phyloP scores from a whole-genome alignment of 225 moss, liverwort and hornwort genomes.

The Thuidium tamariscinum region DNA sequence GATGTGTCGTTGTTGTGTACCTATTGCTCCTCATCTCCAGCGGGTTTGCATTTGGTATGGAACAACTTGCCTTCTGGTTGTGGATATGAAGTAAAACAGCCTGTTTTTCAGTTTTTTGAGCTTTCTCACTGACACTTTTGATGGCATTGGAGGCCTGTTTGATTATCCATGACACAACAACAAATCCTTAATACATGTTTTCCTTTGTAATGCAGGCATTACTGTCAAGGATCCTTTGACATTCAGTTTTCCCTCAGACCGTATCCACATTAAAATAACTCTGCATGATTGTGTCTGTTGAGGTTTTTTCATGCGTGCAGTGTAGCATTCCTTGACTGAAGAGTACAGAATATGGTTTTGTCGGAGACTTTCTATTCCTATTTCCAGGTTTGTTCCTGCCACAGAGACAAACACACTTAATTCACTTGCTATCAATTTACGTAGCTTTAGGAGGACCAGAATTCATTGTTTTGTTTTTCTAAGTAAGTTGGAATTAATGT shows the following conservation, averaged over 20 bases:
- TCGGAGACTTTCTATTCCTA: constrained; percentile 64
- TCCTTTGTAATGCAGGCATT: constrained; percentile 37
- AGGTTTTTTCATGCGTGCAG: background rate
- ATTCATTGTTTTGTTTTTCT: background rate
- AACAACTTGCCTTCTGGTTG: background rate
- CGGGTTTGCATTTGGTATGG: constrained; percentile 81
- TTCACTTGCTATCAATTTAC: background rate
- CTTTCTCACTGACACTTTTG: background rate
- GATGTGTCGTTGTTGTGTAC: constrained; percentile 55
- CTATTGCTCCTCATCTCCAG: constrained; percentile 51
- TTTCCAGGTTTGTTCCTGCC: constrained; percentile 65
- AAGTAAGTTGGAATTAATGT: background rate
- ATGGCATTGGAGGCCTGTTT: background rate
- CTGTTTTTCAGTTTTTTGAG: background rate
- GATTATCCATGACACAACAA: background rate
- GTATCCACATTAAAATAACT: constrained; percentile 41
- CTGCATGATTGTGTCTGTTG: background rate
- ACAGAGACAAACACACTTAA: background rate
- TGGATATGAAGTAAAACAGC: background rate
- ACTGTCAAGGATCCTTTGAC: constrained; percentile 82
- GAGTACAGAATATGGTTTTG: constrained; percentile 60
- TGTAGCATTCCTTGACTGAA: constrained; percentile 5
- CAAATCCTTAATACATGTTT: background rate
- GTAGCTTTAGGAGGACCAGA: background rate
- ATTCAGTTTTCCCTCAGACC: constrained; percentile 68